These are phyloP conservation scores for Saturnispora saitoi DNA, from an alignment of 805 yeast species.

Conservation along the genomic window DNA sequence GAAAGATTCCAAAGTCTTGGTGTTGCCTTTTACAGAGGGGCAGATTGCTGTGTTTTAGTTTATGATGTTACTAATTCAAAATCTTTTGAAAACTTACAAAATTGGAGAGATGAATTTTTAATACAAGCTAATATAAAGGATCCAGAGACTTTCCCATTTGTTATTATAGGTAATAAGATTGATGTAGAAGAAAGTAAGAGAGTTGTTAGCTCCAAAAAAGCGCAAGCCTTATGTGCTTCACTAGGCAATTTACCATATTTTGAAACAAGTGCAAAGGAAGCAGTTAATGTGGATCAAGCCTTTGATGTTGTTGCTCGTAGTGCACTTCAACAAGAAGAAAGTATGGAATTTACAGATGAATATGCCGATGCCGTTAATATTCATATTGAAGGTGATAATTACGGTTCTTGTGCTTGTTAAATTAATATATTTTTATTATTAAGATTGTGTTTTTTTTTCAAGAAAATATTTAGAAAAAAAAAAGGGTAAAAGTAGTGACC, in stretches of 20 bases:
- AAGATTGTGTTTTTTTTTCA: neutral
- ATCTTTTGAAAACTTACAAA: slow-evolving; percentile 78
- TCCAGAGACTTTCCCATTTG: slow-evolving; percentile 94
- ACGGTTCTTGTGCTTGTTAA: slow-evolving; percentile 59
- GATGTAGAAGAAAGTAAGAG: slow-evolving; percentile 90
- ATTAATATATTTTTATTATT: neutral
- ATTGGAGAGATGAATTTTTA: slow-evolving; percentile 92
- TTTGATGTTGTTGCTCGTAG: slow-evolving; percentile 93
- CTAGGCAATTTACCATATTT: slow-evolving; percentile 77
- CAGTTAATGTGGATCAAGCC: slow-evolving; percentile 90
- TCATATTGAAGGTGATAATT: slow-evolving; percentile 73
- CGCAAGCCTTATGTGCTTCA: slow-evolving; percentile 34
- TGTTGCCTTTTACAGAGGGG: slow-evolving; percentile 95
- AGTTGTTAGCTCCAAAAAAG: slow-evolving; percentile 50
- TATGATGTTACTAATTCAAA: slow-evolving; percentile 94
- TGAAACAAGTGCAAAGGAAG: slow-evolving; percentile 97
- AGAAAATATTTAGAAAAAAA: neutral
- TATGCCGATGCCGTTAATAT: slow-evolving; percentile 95
- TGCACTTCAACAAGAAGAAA: slow-evolving; percentile 92
- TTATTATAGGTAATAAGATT: slow-evolving; percentile 87
- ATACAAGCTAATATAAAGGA: slow-evolving; percentile 89
- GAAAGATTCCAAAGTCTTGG: slow-evolving; percentile 95
- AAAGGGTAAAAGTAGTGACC: neutral
- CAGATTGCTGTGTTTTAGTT: slow-evolving; percentile 94
- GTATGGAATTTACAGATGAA: slow-evolving; percentile 85